Base-by-base conservation (phyloP, 169 alveolate genomes). In the Miamiensis avidus region DNA sequence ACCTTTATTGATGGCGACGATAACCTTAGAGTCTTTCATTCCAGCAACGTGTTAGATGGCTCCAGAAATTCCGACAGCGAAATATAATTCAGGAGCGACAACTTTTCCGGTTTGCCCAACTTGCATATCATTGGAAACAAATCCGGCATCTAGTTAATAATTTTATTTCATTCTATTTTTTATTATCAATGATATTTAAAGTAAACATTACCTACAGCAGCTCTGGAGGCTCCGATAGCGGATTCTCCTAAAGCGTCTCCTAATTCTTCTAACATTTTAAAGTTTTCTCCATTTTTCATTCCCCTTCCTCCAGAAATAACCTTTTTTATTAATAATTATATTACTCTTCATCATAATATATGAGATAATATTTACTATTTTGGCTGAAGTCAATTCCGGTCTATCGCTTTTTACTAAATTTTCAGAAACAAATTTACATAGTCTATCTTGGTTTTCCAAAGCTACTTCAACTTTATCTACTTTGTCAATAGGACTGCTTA, bases 31-130 rank as follows among this genome's bases (percentile, higher is more conserved):
- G 77, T 94, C 97, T 82, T 94, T 94, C 96, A 95, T 94, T 31
- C 97, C 98, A 0, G 98, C 97, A 20, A 96, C 79, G 84, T 97
- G 99, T 85, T 97, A 94, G 88, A 93, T 94, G 34, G 99, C 99
- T 79, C 99, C 99, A 75, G 97, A 93, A 77, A 97, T 90, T 74
- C 99, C 99, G 33, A 95, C 94, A 20, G 98, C 98, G 20, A 97
- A 78, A 91, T 97, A 97, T 34, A 95, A 92, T 74, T 95, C 93
- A 11, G 99, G 99, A 0, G 98, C 98, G 31, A 97, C 99, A 29
- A 95, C 97, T 85, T 97, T 97, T 25, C 99, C 99, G 26, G 98
- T 97, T 86, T 97, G 93, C 25, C 99, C 99, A 29, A 97, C 94
- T 93, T 96, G 92, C 65, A 87, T 74, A 76, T 92, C 95, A 75